Evolutionary conservation across 805 yeast genomes (phyloP).

Genomic region (Starmerella bombicola): DNA sequence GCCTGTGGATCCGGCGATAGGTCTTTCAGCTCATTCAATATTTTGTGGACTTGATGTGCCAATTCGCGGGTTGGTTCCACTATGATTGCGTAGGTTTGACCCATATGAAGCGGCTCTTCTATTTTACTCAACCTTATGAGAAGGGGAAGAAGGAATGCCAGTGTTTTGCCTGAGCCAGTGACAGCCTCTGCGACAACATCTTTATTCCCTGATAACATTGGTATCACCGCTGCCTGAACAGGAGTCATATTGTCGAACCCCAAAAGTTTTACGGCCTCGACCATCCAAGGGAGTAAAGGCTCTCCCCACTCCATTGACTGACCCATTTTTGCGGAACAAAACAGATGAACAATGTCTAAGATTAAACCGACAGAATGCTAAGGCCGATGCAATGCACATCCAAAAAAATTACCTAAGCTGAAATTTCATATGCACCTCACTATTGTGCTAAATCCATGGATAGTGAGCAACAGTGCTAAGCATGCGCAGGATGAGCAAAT

Average conservation of each 20-base stretch:
- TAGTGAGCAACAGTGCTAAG: background rate
- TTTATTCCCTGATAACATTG: constrained; percentile 66
- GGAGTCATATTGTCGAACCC: constrained; percentile 86
- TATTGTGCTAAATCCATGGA: background rate
- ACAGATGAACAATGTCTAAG: too few species aligned
- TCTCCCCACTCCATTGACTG: constrained; percentile 20
- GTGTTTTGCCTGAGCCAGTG: constrained; percentile 95
- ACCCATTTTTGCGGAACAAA: background rate
- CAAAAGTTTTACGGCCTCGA: constrained; percentile 54
- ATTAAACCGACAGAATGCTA: too few species aligned
- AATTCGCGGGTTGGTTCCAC: constrained; percentile 58
- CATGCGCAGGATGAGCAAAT: constrained; percentile 13
- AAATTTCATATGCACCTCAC: too few species aligned
- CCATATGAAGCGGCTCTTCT: constrained; percentile 31
- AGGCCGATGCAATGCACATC: too few species aligned
- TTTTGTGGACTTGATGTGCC: constrained; percentile 45
- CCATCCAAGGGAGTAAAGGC: constrained; percentile 24
- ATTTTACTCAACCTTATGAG: constrained; percentile 25
- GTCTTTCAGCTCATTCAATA: constrained; percentile 46
- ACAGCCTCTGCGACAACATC: constrained; percentile 96
- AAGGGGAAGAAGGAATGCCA: constrained; percentile 78
- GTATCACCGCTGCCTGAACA: constrained; percentile 91
- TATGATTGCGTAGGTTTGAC: constrained; percentile 59
- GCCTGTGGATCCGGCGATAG: constrained; percentile 28
- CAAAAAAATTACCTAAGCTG: constrained; percentile 9